phyloP scores from a whole-genome alignment of 495 filamentous ascomycete genomes.

The Podospora pseudoanserina region DNA sequence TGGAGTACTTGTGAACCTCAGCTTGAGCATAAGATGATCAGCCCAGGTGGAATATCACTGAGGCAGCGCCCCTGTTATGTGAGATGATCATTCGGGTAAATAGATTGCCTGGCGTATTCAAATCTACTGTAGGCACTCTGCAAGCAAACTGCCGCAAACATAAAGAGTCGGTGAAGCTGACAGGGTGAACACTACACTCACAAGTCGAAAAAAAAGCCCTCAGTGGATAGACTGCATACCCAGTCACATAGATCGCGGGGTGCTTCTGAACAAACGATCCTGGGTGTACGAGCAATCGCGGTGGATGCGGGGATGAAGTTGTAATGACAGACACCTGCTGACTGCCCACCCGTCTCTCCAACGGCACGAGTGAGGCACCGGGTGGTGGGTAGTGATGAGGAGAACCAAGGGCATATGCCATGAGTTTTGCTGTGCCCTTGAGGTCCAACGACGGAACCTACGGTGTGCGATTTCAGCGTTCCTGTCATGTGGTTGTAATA shows the following conservation, averaged over 20 bases:
- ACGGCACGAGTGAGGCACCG: conserved; percentile 11
- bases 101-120: neutral
- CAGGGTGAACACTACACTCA: conserved; percentile 1
- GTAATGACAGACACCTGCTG: neutral
- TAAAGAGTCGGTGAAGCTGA: conserved; percentile 26
- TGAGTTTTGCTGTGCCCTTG: neutral
- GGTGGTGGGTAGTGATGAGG: neutral
- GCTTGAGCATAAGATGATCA: neutral
- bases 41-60: neutral
- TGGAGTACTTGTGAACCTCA: neutral
- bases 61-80: neutral
- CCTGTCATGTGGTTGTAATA: neutral
- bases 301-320: neutral
- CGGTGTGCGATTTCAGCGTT: neutral
- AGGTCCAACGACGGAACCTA: neutral
- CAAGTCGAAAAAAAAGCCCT: conserved; percentile 2
- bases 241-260: neutral
- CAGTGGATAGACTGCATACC: neutral
- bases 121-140: conserved; percentile 10
- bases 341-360: conserved; percentile 5
- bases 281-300: neutral
- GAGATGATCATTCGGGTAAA: neutral
- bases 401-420: conserved; percentile 8
- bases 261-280: neutral
- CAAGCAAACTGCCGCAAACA: conserved; percentile 1